phyloP scores from a whole-genome alignment of 352 stramenopile species.

The Globisporangium sylvaticum region DNA sequence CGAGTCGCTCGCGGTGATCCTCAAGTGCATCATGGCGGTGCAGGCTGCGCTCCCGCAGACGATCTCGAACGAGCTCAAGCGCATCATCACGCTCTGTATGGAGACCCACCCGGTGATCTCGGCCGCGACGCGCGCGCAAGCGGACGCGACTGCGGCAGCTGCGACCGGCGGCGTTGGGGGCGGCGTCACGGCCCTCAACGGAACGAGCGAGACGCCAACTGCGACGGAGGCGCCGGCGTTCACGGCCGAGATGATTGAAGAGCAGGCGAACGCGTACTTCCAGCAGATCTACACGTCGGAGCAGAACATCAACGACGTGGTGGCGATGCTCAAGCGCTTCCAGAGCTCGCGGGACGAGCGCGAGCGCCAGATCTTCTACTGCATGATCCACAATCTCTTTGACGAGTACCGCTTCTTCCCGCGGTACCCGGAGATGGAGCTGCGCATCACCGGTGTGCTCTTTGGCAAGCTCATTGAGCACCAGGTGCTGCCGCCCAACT shows the following conservation, averaged over 20 bases:
- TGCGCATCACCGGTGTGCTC: constrained; percentile 97
- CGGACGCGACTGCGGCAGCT: constrained; percentile 26
- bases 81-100: constrained; percentile 78
- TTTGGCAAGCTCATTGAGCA: constrained; percentile 99
- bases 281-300: constrained; percentile 99
- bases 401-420: constrained; percentile 99
- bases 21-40: constrained; percentile 81
- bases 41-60: constrained; percentile 62
- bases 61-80: constrained; percentile 78
- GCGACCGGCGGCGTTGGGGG: not conserved
- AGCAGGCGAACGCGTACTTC: constrained; percentile 98
- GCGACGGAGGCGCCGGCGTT: constrained; percentile 31
- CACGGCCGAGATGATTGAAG: constrained; percentile 96
- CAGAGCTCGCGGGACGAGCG: constrained; percentile 93
- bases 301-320: constrained; percentile 97
- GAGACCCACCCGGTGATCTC: constrained; percentile 81
- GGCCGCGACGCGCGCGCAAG: constrained; percentile 44
- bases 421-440: constrained; percentile 98
- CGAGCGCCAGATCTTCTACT: constrained; percentile 99
- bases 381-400: constrained; percentile 99
- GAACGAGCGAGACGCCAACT: not conserved
- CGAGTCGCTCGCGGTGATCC: constrained; percentile 76
- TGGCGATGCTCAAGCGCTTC: constrained; percentile 98
- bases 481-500: constrained; percentile 96
- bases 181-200: not conserved